Evolutionary conservation across 2,329 filamentous ascomycete species (phyloP).

Genomic region (Thielaviopsis punctulata): DNA sequence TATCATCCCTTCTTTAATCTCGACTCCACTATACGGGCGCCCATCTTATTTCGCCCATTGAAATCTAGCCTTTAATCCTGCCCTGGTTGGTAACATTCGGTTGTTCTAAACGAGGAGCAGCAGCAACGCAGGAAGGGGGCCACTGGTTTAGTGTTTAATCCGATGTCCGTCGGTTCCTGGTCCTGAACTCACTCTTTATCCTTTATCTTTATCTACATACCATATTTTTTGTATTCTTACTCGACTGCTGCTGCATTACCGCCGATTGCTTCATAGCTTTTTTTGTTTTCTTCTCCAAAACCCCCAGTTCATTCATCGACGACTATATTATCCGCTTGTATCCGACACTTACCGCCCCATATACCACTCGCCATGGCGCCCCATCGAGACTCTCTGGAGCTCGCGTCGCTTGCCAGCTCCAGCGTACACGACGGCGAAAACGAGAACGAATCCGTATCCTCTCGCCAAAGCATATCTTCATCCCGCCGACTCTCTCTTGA

Average conservation of each 20-base stretch:
- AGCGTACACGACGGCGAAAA: conserved; percentile 33
- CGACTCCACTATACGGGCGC: neutral
- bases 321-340: neutral
- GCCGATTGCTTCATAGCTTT: neutral
- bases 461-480: conserved; percentile 76
- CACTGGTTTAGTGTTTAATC: neutral
- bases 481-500: conserved; percentile 81
- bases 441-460: conserved; percentile 41
- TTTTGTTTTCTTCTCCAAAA: neutral
- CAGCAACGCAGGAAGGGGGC: neutral
- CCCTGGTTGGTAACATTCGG: neutral
- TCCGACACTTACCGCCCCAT: conserved; percentile 12
- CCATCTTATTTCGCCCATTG: neutral
- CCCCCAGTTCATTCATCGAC: neutral
- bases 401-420: conserved; percentile 83
- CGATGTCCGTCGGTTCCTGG: neutral
- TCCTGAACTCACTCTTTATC: neutral
- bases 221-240: neutral
- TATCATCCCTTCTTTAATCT: neutral
- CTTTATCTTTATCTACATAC: neutral
- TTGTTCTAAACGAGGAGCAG: neutral
- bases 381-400: conserved; percentile 81
- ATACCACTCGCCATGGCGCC: conserved; percentile 15
- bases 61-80: neutral
- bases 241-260: neutral